These are phyloP conservation scores for Ceratocystis alfenasii DNA, from an alignment of 2,329 filamentous ascomycete genomes.

Conservation along the genomic window DNA sequence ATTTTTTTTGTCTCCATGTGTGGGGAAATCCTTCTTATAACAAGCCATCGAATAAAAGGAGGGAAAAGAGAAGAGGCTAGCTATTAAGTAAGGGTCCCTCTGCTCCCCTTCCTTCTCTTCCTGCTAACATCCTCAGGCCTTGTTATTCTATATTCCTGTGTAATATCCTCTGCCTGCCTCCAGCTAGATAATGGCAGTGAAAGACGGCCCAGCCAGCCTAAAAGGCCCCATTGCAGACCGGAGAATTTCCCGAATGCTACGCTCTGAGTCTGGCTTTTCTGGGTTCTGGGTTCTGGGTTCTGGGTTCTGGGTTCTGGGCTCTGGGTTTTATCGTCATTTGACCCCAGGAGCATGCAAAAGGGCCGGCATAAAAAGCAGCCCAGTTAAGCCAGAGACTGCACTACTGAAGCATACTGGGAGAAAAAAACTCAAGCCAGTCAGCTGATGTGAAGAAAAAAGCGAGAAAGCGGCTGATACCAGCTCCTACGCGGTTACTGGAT, in stretches of 20 bases:
- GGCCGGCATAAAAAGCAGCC: neutral
- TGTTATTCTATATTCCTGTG: too few species aligned
- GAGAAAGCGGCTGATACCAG: too few species aligned
- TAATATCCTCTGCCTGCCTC: too few species aligned
- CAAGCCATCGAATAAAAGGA: neutral
- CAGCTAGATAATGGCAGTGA: too few species aligned
- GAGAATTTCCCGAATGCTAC: neutral
- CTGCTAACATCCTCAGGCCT: neutral
- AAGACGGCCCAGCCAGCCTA: neutral
- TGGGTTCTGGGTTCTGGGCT: neutral
- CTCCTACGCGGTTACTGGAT: too few species aligned
- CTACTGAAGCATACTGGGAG: neutral
- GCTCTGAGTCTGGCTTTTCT: neutral
- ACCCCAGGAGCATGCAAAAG: neutral
- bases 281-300: neutral
- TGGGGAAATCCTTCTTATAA: conserved; percentile 1
- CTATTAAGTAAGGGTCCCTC: neutral
- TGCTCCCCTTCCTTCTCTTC: neutral
- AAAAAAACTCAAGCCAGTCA: neutral
- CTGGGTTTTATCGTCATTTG: conserved; percentile 1
- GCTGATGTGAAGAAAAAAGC: neutral
- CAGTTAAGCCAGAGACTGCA: neutral
- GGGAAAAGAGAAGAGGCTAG: neutral
- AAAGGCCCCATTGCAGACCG: neutral
- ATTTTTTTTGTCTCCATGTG: neutral